Percentiles rank a stretch among this genome's conserved stretches.
Evolutionary conservation across 306 rosid species (phyloP).

Genomic region (Castanopsis chinensis): DNA sequence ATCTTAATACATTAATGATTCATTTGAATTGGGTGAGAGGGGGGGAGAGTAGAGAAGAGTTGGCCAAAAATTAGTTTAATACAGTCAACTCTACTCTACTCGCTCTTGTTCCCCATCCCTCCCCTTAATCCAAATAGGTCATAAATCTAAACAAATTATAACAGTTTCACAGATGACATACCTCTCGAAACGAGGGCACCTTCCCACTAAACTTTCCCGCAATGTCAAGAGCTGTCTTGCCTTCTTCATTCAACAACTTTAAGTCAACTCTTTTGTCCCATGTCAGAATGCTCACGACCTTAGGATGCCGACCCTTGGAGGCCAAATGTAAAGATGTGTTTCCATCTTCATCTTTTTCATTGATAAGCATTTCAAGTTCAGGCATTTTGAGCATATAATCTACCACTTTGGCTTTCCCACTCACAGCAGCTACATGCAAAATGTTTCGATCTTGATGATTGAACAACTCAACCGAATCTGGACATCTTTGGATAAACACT

Average conservation of each 20-base stretch:
- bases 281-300: not conserved
- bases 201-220: no score
- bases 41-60: no score
- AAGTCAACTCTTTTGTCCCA: not conserved
- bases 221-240: not conserved
- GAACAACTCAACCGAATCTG: not conserved
- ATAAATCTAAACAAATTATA: no score
- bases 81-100: no score
- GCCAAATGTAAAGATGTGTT: constrained; percentile 2
- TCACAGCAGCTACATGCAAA: not conserved
- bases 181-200: not conserved
- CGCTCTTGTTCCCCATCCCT: no score
- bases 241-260: not conserved
- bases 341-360: not conserved
- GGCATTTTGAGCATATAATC: not conserved
- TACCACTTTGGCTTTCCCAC: not conserved
- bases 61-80: no score
- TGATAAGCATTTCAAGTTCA: not conserved
- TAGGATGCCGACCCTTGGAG: not conserved
- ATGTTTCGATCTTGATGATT: not conserved
- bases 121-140: no score
- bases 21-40: no score
- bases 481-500: not conserved
- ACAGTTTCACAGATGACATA: not conserved
- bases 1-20: no score